Evolutionary conservation across 495 filamentous ascomycete genomes (phyloP), one percentile per base, ranked within the genome.

Genomic region (Thozetella sp.): DNA sequence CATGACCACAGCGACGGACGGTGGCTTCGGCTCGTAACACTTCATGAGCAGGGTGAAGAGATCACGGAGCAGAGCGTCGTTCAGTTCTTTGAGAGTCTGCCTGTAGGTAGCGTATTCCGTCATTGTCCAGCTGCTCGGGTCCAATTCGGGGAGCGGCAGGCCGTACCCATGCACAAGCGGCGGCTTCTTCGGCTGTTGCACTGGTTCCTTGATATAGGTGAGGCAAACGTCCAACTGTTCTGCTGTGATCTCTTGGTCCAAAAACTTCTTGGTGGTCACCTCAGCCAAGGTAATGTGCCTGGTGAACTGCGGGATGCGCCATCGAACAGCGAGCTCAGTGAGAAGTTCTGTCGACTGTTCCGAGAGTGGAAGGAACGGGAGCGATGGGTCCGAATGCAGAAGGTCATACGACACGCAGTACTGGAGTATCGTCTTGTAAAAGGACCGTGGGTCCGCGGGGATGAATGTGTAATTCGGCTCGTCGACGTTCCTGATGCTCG

Each of bases 241-340:
- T 30, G 94, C 83, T 22, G 84, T 81, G 50, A 97, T 89, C 67
- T 97, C 90, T 62, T 92, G 89, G 63, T 97, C 88, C 54, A 93
- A 80, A 67, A 92, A 98, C 68, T 93, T 95, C 65, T 90, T 87
- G 20, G 86, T 83, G 45, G 92, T 83, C 40, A 93, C 92, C 75
- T 99, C 96, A 40, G 97, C 75, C 66, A 96, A 91, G 11, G 96
- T 76, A 1, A 93, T 84, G 55, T 93, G 77, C 51, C 92, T 82
- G 30, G 93, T 92, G 68, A 90, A 92, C 51, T 86, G 84, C 20
- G 95, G 94, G 60, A 99, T 85, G 23, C 96, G 88, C 96, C 96
- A 99, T 59, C 93, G 87, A 63, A 92, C 74, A 65, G 86, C 90
- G 45, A 97, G 81, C 66, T 98, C 94, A 65, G 89, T 89, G 56